Evolutionary conservation across 2,329 filamentous ascomycete species (phyloP).

Genomic region (Stagonosporopsis rhizophila): DNA sequence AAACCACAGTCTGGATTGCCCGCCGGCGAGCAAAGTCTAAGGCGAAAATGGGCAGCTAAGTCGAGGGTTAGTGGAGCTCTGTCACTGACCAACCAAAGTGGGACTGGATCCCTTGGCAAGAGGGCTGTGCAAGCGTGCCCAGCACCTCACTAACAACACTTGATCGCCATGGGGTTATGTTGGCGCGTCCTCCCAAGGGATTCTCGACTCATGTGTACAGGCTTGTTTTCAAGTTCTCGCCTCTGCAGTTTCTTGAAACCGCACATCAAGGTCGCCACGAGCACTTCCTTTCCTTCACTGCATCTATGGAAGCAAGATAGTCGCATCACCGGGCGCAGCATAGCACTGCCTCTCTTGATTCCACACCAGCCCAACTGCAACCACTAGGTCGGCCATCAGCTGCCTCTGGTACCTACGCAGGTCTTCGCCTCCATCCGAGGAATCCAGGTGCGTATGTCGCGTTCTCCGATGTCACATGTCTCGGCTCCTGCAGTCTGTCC

Average conservation of each 20-base stretch:
- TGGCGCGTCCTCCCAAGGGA: slow-evolving; percentile 6
- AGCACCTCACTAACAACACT: slow-evolving; percentile 11
- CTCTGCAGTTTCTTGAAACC: neutral
- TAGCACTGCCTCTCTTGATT: slow-evolving; percentile 14
- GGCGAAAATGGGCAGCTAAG: neutral
- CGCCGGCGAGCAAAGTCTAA: neutral
- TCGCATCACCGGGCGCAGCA: slow-evolving; percentile 10
- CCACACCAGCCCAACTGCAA: neutral
- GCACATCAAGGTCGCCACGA: neutral
- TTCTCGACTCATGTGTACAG: slow-evolving; percentile 1
- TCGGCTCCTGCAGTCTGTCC: neutral
- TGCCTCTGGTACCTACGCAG: slow-evolving; percentile 3
- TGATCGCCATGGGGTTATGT: slow-evolving; percentile 15
- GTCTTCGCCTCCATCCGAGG: slow-evolving; percentile 19
- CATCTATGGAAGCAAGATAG: slow-evolving; percentile 8
- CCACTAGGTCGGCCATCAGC: slow-evolving; percentile 9
- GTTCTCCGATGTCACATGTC: slow-evolving; percentile 4
- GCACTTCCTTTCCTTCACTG: neutral
- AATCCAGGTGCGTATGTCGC: slow-evolving; percentile 18
- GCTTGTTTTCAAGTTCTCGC: neutral
- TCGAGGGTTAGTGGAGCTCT: slow-evolving; percentile 2
- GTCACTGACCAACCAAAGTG: slow-evolving; percentile 7
- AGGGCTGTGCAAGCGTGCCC: slow-evolving; percentile 15
- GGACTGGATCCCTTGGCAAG: slow-evolving; percentile 9
- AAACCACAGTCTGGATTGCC: neutral